Base-by-base conservation (phyloP, 2,329 filamentous ascomycete genomes). In the Beauveria asiatica region DNA sequence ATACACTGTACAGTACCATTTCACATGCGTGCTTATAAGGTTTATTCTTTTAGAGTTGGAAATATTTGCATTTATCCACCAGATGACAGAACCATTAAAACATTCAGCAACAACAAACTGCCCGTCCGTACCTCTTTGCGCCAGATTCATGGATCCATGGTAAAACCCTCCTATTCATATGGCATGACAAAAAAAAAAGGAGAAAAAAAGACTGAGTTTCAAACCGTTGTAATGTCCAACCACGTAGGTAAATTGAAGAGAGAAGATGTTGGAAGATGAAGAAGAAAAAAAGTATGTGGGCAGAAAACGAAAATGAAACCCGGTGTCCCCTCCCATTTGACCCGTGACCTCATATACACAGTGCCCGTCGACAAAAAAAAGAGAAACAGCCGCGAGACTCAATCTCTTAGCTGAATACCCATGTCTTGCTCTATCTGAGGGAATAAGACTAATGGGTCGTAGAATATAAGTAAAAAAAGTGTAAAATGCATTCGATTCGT, bases 131-230 rank as follows among this genome's bases (percentile, higher is more conserved):
- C 17, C 42, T 37, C 41, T 33, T 56, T 57, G 54, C 54, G 54
- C 55, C 44, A 57, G 21, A 57, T 50, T 51, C 41, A 37, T 62
- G 41, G 57, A 58, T 45, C 50, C 41, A 46, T 37, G n/a, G 44
- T 6, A 57, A 33, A 33, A 19, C 16, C 11, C 17, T 30, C 45
- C 37, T 21, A 30, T 41, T 50, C 55, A 48, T 57, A 19, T 49
- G 44, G 44, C 25, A 50, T 9, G 9, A 25, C 16, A 27, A 53
- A 57, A 50, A 16, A 16, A 55, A 54, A 19, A 13, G 33, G 9
- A 37, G 11, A 44, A 49, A 52, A 48, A 44, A 53, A 37, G 39
- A 6, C 17, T 17, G 33, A 45, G 21, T n/a, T 41, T n/a, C 30
- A 9, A 49, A 19, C n/a, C 27, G 41, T n/a, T 42, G n/a, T 23